Evolutionary conservation across 257 asterid genomes (phyloP), one percentile per base, ranked within the genome.

Genomic region (Lantana camara): DNA sequence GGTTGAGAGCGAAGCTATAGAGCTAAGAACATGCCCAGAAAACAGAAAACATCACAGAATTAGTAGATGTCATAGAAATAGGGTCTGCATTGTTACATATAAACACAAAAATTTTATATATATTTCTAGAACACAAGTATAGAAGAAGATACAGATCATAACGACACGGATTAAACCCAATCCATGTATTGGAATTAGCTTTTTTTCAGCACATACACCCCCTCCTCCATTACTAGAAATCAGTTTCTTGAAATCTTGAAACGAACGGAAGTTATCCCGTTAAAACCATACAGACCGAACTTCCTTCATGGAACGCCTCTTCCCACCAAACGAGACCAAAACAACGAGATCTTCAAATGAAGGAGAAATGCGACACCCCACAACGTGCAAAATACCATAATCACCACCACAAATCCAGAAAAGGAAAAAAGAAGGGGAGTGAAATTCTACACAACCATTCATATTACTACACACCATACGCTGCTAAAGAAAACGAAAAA

Each of bases 141-240:
- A n/a, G n/a, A 5, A 59, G 19, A 44, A 73, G 57, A 63, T 67
- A 82, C 80, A 77, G 67, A 79, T 70, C 61, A 70, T 71, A 81
- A 73, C 77, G 68, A 62, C 83, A 74, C 74, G 79, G 84, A 79
- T 60, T 63, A 47, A 24, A 75, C 77, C 59, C 72, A 72, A 73
- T 74, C 82, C 92, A 75, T 70, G 75, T 66, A 24, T 48, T 71
- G 69, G 73, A 41, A 78, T 65, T 77, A 73, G 80, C 50, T 48
- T 62, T 23, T 30, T 3, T 58, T 40, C 73, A 32, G 42, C 24
- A 10, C 52, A 45, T 55, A 49, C 34, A 51, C 23, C 58, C 46
- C 72, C 66, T 67, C 66, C 50, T 65, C 55, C 44, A 16, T 27
- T 37, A 53, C 60, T 54, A 62, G 57, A 59, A 27, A 46, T 57